phyloP scores from a whole-genome alignment of 1,284 basidiomycete species.

The Ceratobasidium sp. region DNA sequence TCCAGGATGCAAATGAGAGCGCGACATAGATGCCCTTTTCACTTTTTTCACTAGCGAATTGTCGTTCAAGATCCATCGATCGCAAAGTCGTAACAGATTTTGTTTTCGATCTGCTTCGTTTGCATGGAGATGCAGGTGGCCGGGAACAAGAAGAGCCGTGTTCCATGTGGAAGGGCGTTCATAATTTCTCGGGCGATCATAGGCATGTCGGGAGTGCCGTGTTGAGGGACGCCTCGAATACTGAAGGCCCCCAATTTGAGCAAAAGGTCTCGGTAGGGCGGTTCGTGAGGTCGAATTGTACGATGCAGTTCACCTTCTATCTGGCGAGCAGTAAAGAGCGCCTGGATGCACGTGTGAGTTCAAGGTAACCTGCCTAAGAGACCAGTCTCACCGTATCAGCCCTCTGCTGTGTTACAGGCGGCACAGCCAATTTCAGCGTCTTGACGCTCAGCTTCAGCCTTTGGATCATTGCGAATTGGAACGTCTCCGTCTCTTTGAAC shows the following conservation, averaged over 20 bases:
- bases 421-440: conserved; percentile 68
- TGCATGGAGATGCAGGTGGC: conserved; percentile 73
- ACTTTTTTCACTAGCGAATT: conserved; percentile 55
- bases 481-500: conserved; percentile 63
- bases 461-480: conserved; percentile 70
- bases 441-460: conserved; percentile 72
- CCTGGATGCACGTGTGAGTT: not conserved
- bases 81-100: conserved; percentile 71
- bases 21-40: conserved; percentile 79
- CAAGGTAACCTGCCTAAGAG: not conserved
- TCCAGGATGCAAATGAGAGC: conserved; percentile 77
- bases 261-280: conserved; percentile 65
- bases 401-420: conserved; percentile 68
- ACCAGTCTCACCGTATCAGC: conserved; percentile 27
- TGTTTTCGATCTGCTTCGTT: conserved; percentile 44
- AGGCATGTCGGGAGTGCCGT: conserved; percentile 13
- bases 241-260: conserved; percentile 53
- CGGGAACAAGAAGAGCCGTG: conserved; percentile 54
- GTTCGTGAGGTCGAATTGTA: conserved; percentile 59
- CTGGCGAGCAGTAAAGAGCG: conserved; percentile 25
- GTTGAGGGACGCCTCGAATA: conserved; percentile 30
- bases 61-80: conserved; percentile 65
- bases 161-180: conserved; percentile 6
- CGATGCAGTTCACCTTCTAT: conserved; percentile 73
- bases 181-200: conserved; percentile 13